Percentiles rank a stretch among this genome's conserved stretches.
These are phyloP conservation scores for Phlebiopsis gigantea DNA, from an alignment of 768 basidiomycete species.

Conservation along the genomic window DNA sequence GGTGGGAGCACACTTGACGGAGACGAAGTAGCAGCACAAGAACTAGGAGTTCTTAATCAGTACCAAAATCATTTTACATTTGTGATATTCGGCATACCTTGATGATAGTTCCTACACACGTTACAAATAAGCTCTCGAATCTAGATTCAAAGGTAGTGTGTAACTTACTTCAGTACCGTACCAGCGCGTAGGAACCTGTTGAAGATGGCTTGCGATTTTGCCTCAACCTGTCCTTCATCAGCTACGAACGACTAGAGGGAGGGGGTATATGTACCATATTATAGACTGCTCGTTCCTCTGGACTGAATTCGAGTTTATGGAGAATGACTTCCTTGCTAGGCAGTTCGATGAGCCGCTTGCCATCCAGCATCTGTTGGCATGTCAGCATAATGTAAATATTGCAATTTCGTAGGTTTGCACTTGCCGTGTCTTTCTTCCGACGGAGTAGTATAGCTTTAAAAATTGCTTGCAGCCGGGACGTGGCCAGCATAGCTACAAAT, in stretches of 20 bases:
- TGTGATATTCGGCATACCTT: slow-evolving; percentile 29
- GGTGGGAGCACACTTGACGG: slow-evolving; percentile 65
- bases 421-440: slow-evolving; percentile 38
- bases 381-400: neutral
- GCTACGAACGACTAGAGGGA: neutral
- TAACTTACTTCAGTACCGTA: slow-evolving; percentile 58
- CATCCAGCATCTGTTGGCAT: slow-evolving; percentile 40
- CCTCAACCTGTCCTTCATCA: slow-evolving; percentile 38
- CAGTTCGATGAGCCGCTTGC: slow-evolving; percentile 61
- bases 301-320: slow-evolving; percentile 47
- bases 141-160: no score
- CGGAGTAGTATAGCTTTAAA: slow-evolving; percentile 49
- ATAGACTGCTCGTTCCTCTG: slow-evolving; percentile 64
- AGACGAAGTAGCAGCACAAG: slow-evolving; percentile 49
- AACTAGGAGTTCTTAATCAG: slow-evolving; percentile 22
- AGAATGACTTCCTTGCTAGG: slow-evolving; percentile 51
- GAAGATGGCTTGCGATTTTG: slow-evolving; percentile 52
- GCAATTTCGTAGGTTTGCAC: no score
- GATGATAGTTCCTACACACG: slow-evolving; percentile 51
- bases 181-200: slow-evolving; percentile 57
- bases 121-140: neutral
- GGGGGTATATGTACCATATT: slow-evolving; percentile 32
- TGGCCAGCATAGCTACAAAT: slow-evolving; percentile 44
- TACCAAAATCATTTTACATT: neutral
- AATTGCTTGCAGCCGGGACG: slow-evolving; percentile 53